Conservation (phyloP, 257 asterid genomes). For the Gentiana straminea region DNA sequence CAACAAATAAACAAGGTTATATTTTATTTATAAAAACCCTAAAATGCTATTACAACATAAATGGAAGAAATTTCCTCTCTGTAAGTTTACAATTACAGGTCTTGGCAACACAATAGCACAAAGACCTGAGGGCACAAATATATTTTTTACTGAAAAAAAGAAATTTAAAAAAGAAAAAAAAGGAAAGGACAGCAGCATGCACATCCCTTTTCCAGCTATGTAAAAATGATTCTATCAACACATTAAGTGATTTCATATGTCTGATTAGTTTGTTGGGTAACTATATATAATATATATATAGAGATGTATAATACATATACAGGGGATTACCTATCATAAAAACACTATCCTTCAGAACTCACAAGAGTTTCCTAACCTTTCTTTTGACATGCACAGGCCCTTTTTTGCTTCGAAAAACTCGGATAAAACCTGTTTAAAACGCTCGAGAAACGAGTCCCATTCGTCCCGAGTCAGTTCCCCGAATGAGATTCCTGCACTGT, state of each 20-base stretch:
- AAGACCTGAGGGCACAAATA: too few species aligned
- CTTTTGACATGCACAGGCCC: conserved; percentile 60
- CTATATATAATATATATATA: conserved; percentile 1
- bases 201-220: conserved; percentile 12
- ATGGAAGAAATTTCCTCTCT: too few species aligned
- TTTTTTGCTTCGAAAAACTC: conserved; percentile 61
- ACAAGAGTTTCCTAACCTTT: conserved; percentile 77
- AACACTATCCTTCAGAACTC: conserved; percentile 37
- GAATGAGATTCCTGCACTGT: conserved; percentile 45
- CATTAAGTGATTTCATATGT: background rate
- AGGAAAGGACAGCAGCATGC: conserved; percentile 17
- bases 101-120: too few species aligned
- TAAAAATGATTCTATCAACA: background rate
- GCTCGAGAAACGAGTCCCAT: conserved; percentile 57
- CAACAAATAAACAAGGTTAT: too few species aligned
- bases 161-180: background rate
- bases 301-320: background rate
- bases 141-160: background rate
- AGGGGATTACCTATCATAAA: background rate
- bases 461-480: conserved; percentile 58
- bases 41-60: too few species aligned
- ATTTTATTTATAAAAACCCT: too few species aligned
- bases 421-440: conserved; percentile 44
- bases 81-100: too few species aligned
- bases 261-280: background rate